A percentile compares a stretch with the other conserved stretches of the same genome.
phyloP scores from a whole-genome alignment of 345 rosid genomes.

The Fremontodendron californicum region DNA sequence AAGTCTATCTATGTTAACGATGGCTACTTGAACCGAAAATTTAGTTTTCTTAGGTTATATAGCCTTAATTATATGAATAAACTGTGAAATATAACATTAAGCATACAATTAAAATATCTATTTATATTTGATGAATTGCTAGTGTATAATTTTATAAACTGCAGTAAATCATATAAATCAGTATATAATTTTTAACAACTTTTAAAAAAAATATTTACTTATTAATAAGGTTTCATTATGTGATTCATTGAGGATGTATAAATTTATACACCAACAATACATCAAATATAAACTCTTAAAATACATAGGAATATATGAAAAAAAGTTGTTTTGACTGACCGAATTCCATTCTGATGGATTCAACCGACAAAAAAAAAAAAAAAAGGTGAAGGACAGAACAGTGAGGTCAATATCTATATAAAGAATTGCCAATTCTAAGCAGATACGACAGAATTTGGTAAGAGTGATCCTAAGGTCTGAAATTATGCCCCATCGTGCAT shows the following conservation, averaged over 20 bases:
- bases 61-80: not conserved
- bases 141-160: too few relatives aligned
- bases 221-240: too few relatives aligned
- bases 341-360: not conserved
- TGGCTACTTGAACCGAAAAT: slow-evolving; percentile 8
- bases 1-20: not conserved
- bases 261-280: too few relatives aligned
- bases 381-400: not conserved
- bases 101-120: not conserved
- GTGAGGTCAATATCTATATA: not conserved
- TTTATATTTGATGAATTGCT: too few relatives aligned
- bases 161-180: too few relatives aligned
- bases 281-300: too few relatives aligned
- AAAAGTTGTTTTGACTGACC: not conserved
- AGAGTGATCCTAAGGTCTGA: not conserved
- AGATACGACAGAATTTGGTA: not conserved
- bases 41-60: slow-evolving; percentile 1
- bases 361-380: not conserved
- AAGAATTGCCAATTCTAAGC: not conserved
- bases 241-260: too few relatives aligned
- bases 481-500: not conserved
- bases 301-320: not conserved
- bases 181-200: too few relatives aligned
- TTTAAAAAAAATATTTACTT: too few relatives aligned
- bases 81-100: not conserved